Base-by-base conservation (phyloP, 2,329 filamentous ascomycete species). In the Ambrosiella beaveri region DNA sequence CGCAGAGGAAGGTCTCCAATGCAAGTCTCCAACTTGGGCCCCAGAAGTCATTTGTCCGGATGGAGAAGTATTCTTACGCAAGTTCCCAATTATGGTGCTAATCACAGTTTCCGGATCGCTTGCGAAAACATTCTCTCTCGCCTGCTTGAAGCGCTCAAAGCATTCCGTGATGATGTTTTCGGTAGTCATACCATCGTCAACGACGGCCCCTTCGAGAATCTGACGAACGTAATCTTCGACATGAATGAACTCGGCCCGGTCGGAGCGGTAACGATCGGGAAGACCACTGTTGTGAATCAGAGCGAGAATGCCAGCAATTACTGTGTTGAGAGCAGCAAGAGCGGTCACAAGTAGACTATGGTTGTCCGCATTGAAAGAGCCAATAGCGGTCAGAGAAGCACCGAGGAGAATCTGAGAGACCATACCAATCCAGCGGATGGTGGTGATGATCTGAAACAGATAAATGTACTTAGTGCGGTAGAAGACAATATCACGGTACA, bases 261-360 rank as follows among this genome's bases (percentile, higher is more conserved):
- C 70, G 54, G 71, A 71, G 36, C 75, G 70, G 62, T 77, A 77
- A 7, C 75, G 67, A 61, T 77, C 74, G 1, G 76, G 75, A 15
- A 79, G 64, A 1, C 76, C 76, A 60, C 74, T 77, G 63, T 78
- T 78, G 65, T 78, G 75, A 59, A 79, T 63, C 13, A 78, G 67
- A 2, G 74, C 76, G 3, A 79, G 68, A 6, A 78, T 63, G 1
- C 76, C 76, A 7, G 76, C 73, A 45, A 72, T 68, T 57, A 75
- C 65, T 0, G 76, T 79, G 64, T 77, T 78, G 59, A 71, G 63
- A 5, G 73, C 75, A 1, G 73, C 75, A 7, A 78, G 70, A n/a
- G 72, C 61, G 1, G 75, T 77, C 58, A 78, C 75, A 13, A 69
- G 65, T 1, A 67, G 71, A 11, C 71, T 71, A 38, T 38, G 44